Evolutionary conservation across 495 filamentous ascomycete genomes (phyloP).

Genomic region (Aspergillus olivimuriae): DNA sequence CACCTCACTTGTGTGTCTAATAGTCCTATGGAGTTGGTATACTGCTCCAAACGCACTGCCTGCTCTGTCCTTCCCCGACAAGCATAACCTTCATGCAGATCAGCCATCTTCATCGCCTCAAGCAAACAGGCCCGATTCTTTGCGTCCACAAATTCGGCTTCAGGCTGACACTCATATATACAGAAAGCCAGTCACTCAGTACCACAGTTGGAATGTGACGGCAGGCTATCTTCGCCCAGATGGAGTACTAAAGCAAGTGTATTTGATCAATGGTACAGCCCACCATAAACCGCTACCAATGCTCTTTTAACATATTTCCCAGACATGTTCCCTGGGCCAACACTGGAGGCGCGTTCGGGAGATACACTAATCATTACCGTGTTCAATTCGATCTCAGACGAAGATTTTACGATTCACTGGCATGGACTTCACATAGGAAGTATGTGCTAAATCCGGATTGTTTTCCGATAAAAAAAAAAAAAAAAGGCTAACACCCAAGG

Average conservation of each 20-base stretch:
- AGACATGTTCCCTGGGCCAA: conserved; percentile 35
- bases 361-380: conserved; percentile 67
- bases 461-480: too few relatives aligned
- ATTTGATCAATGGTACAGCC: conserved; percentile 29
- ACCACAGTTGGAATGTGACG: conserved; percentile 30
- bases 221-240: conserved; percentile 29
- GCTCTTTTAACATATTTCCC: neutral
- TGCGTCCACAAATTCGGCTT: conserved; percentile 24
- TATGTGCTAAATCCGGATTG: conserved; percentile 17
- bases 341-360: conserved; percentile 42
- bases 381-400: conserved; percentile 60
- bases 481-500: conserved; percentile 17
- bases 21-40: neutral
- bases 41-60: neutral
- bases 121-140: neutral
- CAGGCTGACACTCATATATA: conserved; percentile 36
- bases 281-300: neutral
- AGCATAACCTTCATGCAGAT: neutral
- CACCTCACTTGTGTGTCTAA: neutral
- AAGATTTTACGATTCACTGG: conserved; percentile 68
- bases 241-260: conserved; percentile 35
- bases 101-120: neutral
- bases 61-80: neutral
- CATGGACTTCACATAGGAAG: conserved; percentile 69
- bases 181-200: conserved; percentile 24